Conservation (phyloP, 116 monocot species). For the Phalaenopsis hybrid region DNA sequence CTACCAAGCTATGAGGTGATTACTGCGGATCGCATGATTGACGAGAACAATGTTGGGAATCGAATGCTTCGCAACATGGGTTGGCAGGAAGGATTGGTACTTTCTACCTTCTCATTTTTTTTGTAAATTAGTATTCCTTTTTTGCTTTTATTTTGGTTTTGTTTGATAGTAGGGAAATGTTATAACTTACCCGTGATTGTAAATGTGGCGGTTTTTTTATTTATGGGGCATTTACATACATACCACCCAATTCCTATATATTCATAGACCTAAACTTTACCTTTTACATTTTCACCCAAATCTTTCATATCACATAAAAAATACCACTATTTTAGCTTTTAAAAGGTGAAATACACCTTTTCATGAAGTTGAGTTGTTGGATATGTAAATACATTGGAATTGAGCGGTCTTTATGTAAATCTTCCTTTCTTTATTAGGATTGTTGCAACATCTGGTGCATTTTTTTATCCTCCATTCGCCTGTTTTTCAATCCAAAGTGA, state of each 20-base stretch:
- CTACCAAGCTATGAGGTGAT: constrained; percentile 64
- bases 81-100: constrained; percentile 99
- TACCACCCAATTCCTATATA: too few relatives aligned
- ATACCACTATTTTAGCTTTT: too few relatives aligned
- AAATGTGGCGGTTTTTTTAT: too few relatives aligned
- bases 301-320: too few relatives aligned
- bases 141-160: background rate
- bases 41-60: constrained; percentile 92
- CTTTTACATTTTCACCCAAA: too few relatives aligned
- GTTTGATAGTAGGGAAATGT: background rate
- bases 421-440: background rate
- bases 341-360: too few relatives aligned
- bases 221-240: too few relatives aligned
- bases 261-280: too few relatives aligned
- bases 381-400: background rate
- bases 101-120: background rate
- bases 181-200: too few relatives aligned
- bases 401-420: too few relatives aligned
- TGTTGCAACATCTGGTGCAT: background rate
- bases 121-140: constrained; percentile 8
- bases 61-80: constrained; percentile 96
- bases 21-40: constrained; percentile 75
- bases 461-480: background rate
- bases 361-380: too few relatives aligned
- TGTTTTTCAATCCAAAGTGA: background rate